Evolutionary conservation across 208 protist genomes (phyloP).

Genomic region (Herpetomonas tarakana): DNA sequence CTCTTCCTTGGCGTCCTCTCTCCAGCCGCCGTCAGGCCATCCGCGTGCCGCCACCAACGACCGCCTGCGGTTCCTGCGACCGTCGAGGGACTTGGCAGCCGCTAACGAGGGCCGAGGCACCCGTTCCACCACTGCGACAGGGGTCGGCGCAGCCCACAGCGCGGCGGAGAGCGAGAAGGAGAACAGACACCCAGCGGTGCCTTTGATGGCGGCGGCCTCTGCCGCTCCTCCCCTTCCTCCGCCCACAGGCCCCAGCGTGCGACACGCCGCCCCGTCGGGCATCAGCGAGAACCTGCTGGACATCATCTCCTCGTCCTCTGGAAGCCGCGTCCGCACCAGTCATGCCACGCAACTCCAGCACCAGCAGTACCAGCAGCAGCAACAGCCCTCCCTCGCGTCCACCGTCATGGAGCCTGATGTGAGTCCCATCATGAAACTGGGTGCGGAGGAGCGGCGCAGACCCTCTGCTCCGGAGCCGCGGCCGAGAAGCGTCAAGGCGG

Average conservation of each 20-base stretch:
- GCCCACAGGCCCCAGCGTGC: neutral
- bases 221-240: neutral
- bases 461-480: too few species aligned
- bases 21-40: neutral
- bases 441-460: slow-evolving; percentile 20
- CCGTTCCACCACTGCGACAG: neutral
- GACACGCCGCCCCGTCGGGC: slow-evolving; percentile 28
- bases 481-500: neutral
- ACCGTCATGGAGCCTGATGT: slow-evolving; percentile 42
- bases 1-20: neutral
- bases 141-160: neutral
- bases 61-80: neutral
- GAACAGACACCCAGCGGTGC: too few species aligned
- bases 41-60: neutral
- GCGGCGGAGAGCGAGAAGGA: too few species aligned
- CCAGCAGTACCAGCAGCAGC: neutral
- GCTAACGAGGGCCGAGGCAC: too few species aligned
- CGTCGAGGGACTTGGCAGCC: too few species aligned
- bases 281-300: slow-evolving; percentile 36
- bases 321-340: too few species aligned
- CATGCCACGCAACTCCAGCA: too few species aligned
- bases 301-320: slow-evolving; percentile 49
- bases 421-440: slow-evolving; percentile 42
- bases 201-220: neutral
- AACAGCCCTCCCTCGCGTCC: slow-evolving; percentile 7